Conservation (phyloP, 208 protist genomes). For the Trypanosoma cruzi region DNA sequence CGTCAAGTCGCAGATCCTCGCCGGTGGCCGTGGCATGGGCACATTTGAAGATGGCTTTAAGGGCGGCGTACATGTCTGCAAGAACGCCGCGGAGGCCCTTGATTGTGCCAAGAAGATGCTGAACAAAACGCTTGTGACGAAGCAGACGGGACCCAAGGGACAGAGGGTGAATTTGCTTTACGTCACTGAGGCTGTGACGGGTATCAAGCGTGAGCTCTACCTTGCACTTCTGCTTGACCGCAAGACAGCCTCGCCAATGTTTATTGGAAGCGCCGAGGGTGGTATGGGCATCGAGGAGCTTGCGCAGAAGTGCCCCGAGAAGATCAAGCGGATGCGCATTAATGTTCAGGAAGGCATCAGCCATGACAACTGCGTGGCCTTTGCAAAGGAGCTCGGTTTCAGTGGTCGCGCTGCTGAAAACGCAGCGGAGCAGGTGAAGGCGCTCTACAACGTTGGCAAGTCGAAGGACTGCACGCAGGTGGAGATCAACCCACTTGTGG, state of each 20-base stretch:
- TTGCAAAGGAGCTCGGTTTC: conserved; percentile 94
- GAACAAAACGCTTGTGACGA: conserved; percentile 98
- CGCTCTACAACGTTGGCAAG: conserved; percentile 98
- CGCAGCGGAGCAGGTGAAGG: conserved; percentile 94
- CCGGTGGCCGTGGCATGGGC: conserved; percentile 98
- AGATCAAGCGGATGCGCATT: conserved; percentile 95
- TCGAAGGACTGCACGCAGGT: conserved; percentile 97
- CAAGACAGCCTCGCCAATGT: conserved; percentile 89
- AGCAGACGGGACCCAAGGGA: conserved; percentile 98
- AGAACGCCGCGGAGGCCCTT: conserved; percentile 83
- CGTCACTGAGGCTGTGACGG: conserved; percentile 88
- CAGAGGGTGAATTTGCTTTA: conserved; percentile 91
- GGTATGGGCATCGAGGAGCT: conserved; percentile 99
- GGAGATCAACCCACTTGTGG: conserved; percentile 99
- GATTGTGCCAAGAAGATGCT: conserved; percentile 96
- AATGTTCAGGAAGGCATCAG: conserved; percentile 94
- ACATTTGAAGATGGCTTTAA: conserved; percentile 97
- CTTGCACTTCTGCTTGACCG: conserved; percentile 98
- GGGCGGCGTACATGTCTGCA: conserved; percentile 92
- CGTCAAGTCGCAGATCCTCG: conserved; percentile 99
- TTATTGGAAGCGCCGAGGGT: conserved; percentile 95
- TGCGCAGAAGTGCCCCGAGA: conserved; percentile 94
- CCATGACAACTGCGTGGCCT: conserved; percentile 74
- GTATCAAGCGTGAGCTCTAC: conserved; percentile 97
- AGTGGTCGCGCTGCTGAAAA: conserved; percentile 64